A percentile compares a stretch with the other conserved stretches of the same genome.
These are phyloP conservation scores for Penicillium egyptiacum DNA, from an alignment of 495 filamentous ascomycete species.

Conservation along the genomic window DNA sequence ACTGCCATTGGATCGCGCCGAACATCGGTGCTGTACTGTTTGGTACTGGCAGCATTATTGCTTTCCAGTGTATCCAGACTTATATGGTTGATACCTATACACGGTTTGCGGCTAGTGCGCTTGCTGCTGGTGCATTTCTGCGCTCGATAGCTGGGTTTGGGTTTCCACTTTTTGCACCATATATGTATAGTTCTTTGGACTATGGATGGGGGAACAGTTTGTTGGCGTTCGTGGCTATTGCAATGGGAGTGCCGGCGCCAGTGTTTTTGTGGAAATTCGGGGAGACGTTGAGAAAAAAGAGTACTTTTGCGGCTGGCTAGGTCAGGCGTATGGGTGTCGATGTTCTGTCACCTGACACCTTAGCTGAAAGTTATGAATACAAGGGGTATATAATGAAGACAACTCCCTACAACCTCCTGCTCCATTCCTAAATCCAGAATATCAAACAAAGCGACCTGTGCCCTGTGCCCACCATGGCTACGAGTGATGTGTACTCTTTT, in stretches of 20 bases:
- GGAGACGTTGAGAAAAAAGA: conserved; percentile 56
- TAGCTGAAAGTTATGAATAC: too few species aligned
- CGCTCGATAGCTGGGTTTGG: conserved; percentile 68
- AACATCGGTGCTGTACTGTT: conserved; percentile 68
- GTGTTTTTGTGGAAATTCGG: conserved; percentile 63
- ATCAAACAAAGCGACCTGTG: too few species aligned
- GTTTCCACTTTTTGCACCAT: conserved; percentile 75
- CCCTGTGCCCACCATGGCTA: too few species aligned
- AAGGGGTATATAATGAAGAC: too few species aligned
- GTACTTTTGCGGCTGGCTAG: conserved; percentile 66
- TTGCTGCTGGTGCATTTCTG: conserved; percentile 66
- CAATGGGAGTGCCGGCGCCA: conserved; percentile 58
- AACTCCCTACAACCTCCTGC: too few species aligned
- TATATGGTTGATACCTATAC: conserved; percentile 80
- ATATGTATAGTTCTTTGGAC: conserved; percentile 56
- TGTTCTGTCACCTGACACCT: too few species aligned
- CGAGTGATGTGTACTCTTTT: too few species aligned
- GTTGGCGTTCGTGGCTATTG: conserved; percentile 55
- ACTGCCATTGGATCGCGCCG: conserved; percentile 68
- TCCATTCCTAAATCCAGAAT: too few species aligned
- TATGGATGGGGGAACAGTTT: conserved; percentile 68
- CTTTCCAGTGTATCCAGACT: conserved; percentile 69
- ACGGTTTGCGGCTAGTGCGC: conserved; percentile 69
- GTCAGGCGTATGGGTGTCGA: too few species aligned
- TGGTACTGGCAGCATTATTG: conserved; percentile 57